Evolutionary conservation across 106 monocot genomes (phyloP).

Genomic region (Alisma plantagoaquatica): DNA sequence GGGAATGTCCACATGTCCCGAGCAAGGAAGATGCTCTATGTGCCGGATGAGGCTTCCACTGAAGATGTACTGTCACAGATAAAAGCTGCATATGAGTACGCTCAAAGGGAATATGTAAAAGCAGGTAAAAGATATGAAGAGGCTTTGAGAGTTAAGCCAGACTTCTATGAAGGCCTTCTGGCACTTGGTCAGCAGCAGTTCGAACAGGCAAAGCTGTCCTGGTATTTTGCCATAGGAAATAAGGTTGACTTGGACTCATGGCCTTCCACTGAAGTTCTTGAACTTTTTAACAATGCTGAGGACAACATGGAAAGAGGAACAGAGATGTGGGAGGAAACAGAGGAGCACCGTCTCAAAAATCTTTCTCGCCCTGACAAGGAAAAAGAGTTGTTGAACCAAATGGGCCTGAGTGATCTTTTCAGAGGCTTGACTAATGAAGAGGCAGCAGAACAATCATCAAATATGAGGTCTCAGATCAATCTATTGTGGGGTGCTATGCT

Average conservation of each 20-base stretch:
- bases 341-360: slow-evolving; percentile 43
- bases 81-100: slow-evolving; percentile 49
- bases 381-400: slow-evolving; percentile 45
- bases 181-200: slow-evolving; percentile 74
- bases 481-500: slow-evolving; percentile 80
- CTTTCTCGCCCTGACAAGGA: slow-evolving; percentile 44
- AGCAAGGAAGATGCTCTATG: slow-evolving; percentile 49
- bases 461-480: slow-evolving; percentile 68
- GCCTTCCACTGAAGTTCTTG: slow-evolving; percentile 43
- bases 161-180: slow-evolving; percentile 78
- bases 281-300: slow-evolving; percentile 68
- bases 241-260: slow-evolving; percentile 41
- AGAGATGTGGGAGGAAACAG: slow-evolving; percentile 72
- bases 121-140: slow-evolving; percentile 73
- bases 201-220: slow-evolving; percentile 81
- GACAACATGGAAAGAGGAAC: slow-evolving; percentile 84
- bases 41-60: slow-evolving; percentile 36
- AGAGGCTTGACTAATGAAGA: slow-evolving; percentile 56
- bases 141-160: slow-evolving; percentile 62
- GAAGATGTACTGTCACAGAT: slow-evolving; percentile 39
- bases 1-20: slow-evolving; percentile 96
- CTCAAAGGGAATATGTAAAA: slow-evolving; percentile 55
- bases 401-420: slow-evolving; percentile 38
- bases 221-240: slow-evolving; percentile 57
- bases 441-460: slow-evolving; percentile 56